These are phyloP conservation scores for Phytopythium kandeliae DNA, from an alignment of 352 stramenopile species.

Conservation along the genomic window DNA sequence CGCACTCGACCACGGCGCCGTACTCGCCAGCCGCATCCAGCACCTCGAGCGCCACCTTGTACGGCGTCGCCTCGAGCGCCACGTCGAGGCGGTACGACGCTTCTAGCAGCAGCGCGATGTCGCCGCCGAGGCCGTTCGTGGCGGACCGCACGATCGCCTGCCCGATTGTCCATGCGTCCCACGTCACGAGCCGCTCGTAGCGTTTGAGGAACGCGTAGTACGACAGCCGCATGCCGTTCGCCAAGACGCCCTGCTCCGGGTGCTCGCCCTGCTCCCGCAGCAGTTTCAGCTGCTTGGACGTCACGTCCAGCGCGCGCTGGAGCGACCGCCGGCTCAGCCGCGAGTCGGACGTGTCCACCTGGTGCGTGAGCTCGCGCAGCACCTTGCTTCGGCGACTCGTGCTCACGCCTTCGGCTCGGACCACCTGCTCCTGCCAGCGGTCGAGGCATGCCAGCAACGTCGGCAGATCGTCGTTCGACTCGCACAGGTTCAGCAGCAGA, in stretches of 20 bases:
- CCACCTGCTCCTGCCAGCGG: slow-evolving; percentile 39
- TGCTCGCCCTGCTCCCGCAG: slow-evolving; percentile 16
- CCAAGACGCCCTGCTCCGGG: slow-evolving; percentile 17
- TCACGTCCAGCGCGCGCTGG: slow-evolving; percentile 52
- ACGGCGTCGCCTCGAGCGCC: slow-evolving; percentile 34
- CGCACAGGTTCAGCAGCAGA: slow-evolving; percentile 62
- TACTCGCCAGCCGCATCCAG: slow-evolving; percentile 22
- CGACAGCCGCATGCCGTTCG: slow-evolving; percentile 45
- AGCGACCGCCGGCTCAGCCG: slow-evolving; percentile 38
- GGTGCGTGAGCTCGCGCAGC: slow-evolving; percentile 3
- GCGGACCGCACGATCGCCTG: slow-evolving; percentile 48
- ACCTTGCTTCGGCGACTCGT: neutral
- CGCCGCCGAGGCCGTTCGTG: slow-evolving; percentile 27
- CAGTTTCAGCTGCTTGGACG: slow-evolving; percentile 43
- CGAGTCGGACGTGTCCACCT: slow-evolving; percentile 8
- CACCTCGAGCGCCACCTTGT: slow-evolving; percentile 39
- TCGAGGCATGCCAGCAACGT: slow-evolving; percentile 58
- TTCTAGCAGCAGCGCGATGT: slow-evolving; percentile 41
- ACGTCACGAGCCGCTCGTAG: slow-evolving; percentile 42
- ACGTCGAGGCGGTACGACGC: slow-evolving; percentile 27
- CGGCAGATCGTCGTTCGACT: slow-evolving; percentile 53
- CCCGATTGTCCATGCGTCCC: slow-evolving; percentile 46
- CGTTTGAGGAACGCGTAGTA: slow-evolving; percentile 44
- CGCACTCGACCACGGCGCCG: slow-evolving; percentile 24
- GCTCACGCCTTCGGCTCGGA: neutral